Base-by-base conservation (phyloP, 2,329 filamentous ascomycete genomes). In the Atkinsonella hypoxylon region DNA sequence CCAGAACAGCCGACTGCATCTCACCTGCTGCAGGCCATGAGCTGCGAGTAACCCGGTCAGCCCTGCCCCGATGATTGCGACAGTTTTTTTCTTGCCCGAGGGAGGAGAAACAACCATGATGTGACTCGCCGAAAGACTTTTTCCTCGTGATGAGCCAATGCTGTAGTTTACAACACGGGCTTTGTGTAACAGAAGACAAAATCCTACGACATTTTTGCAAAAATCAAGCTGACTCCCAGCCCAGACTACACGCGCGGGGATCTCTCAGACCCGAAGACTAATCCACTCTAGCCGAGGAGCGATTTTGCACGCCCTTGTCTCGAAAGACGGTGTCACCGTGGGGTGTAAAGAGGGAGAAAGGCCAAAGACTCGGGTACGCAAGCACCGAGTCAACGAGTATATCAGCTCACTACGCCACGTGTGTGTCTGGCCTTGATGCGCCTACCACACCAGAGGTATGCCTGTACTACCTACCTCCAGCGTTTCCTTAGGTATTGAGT, bases 41-140 rank as follows among this genome's bases (percentile, higher is more conserved):
- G 65, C 67, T 6, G 58, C 56, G n/a, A 68, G 57, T 18, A 69
- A 54, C 7, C 67, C 67, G 5, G 65, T 67, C 38, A 69, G 57
- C n/a, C 67, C 67, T 20, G 66, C 63, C 12, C 67, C 66, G 20
- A 71, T 55, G 39, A 70, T 61, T 43, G 61, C 59, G 44, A 70
- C 59, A 7, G 26, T 26, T 46, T 55, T 62, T 4, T 48, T 53
- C n/a, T 38, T 17, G 20, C 30, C 34, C 17, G 15, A n/a, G 10
- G 17, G 43, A 42, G 18, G 40, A 40, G 18, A 12, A 17, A 41
- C 41, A 31, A 46, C 26, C 32, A 48, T 42, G 15, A 20, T 31
- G 17, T 32, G 41, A 26, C 10, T 20, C 17, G n/a, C 6, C 40
- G 22, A 26, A 20, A n/a, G 20, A 36, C 15, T 22, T 13, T 2